Evolutionary conservation across 345 rosid species (phyloP).

Genomic region (Psidium friedrichsthalianum): DNA sequence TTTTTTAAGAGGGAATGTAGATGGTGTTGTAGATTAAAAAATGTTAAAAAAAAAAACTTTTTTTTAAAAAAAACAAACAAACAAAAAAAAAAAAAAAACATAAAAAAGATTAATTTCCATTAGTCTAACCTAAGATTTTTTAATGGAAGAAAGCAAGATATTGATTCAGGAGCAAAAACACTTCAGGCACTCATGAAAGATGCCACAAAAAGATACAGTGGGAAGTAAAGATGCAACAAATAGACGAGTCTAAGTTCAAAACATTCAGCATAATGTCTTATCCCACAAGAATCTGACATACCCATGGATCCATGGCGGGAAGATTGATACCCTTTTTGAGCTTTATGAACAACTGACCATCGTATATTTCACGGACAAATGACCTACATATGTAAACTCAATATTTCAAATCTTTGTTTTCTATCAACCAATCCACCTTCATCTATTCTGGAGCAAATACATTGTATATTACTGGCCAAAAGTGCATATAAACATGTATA

Average conservation of each 20-base stretch:
- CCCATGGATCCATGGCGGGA: slow-evolving; percentile 98
- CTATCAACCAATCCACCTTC: neutral
- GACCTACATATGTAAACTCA: slow-evolving; percentile 31
- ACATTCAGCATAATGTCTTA: neutral
- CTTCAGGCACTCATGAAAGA: neutral
- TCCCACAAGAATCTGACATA: slow-evolving; percentile 3
- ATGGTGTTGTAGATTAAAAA: too few relatives aligned
- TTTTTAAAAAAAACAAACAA: too few relatives aligned
- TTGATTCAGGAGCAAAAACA: neutral
- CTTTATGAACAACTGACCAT: slow-evolving; percentile 74
- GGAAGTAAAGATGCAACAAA: neutral
- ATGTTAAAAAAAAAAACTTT: too few relatives aligned
- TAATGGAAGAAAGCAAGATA: neutral
- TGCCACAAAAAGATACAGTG: neutral
- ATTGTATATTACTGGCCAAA: neutral
- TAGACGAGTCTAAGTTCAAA: neutral
- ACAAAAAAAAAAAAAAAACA: too few relatives aligned
- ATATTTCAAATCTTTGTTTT: neutral
- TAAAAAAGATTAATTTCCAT: neutral
- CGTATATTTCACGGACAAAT: slow-evolving; percentile 70
- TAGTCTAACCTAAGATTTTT: neutral
- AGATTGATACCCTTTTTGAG: slow-evolving; percentile 63
- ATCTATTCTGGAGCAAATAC: neutral
- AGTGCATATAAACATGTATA: neutral
- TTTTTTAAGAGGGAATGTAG: too few relatives aligned